Percentiles rank a stretch among this genome's conserved stretches.
Conservation (phyloP, 164 flowering plant genomes). For the Saururus chinensis region DNA sequence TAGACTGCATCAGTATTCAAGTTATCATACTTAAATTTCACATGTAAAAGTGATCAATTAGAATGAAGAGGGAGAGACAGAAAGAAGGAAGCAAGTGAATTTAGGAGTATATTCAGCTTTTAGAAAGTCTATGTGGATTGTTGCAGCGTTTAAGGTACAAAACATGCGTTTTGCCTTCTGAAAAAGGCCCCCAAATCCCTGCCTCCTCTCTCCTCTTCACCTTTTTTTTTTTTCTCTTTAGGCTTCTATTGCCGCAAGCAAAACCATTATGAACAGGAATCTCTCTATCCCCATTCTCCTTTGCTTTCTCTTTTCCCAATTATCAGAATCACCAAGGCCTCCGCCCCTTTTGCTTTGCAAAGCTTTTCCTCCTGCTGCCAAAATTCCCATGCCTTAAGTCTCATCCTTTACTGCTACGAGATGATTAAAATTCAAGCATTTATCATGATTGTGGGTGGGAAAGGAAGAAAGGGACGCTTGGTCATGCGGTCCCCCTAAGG, state of each 20-base stretch:
- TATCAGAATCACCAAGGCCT: constrained; percentile 19
- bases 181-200: constrained; percentile 24
- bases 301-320: constrained; percentile 6
- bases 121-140: constrained; percentile 41
- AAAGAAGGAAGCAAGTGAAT: constrained; percentile 9
- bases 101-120: constrained; percentile 53
- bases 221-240: constrained; percentile 11
- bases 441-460: neutral
- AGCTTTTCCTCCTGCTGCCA: neutral
- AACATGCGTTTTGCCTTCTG: constrained; percentile 55
- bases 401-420: neutral
- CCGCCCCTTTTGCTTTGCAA: neutral
- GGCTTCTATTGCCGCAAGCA: neutral
- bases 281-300: constrained; percentile 6
- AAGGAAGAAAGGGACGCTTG: neutral
- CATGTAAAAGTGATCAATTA: neutral
- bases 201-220: constrained; percentile 14
- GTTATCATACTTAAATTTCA: neutral
- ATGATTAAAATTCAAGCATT: neutral
- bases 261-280: constrained; percentile 5
- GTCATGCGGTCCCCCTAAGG: too few species aligned
- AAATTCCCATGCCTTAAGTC: neutral
- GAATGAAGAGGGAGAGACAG: neutral
- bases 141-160: constrained; percentile 43
- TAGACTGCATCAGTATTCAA: neutral